Percentiles rank a stretch among this genome's conserved stretches.
phyloP scores from a whole-genome alignment of 179 eudicot genomes.

The Amaranthus tricolor region DNA sequence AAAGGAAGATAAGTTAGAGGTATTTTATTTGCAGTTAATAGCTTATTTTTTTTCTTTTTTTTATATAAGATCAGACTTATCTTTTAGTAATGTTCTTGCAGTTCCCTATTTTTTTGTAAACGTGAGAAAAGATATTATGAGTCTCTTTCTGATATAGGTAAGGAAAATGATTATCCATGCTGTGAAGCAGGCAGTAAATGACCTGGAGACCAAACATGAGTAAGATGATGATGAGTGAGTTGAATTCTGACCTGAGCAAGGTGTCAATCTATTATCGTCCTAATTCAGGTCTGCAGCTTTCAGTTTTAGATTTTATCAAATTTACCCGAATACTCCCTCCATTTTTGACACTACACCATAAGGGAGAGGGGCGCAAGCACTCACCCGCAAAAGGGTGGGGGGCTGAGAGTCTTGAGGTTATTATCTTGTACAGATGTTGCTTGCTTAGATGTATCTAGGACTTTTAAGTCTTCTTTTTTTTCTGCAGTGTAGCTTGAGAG shows the following conservation, averaged over 20 bases:
- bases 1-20: conserved; percentile 72
- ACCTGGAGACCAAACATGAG: conserved; percentile 16
- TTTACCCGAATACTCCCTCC: no score
- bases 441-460: not conserved
- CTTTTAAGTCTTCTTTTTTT: not conserved
- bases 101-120: not conserved
- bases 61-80: not conserved
- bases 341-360: no score
- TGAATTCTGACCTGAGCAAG: not conserved
- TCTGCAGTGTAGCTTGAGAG: not conserved
- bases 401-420: not conserved
- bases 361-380: no score
- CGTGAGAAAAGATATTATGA: not conserved
- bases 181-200: conserved; percentile 26
- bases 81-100: not conserved
- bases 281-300: not conserved
- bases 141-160: conserved; percentile 30
- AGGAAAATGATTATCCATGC: conserved; percentile 48
- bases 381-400: not conserved
- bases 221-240: not conserved
- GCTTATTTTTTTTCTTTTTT: no score
- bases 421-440: not conserved
- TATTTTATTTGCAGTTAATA: conserved; percentile 12
- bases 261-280: not conserved
- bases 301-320: not conserved